Percentiles rank a stretch among this genome's conserved stretches.
These are phyloP conservation scores for Moesziomyces sp. DNA, from an alignment of 1,284 basidiomycete species.

Conservation along the genomic window DNA sequence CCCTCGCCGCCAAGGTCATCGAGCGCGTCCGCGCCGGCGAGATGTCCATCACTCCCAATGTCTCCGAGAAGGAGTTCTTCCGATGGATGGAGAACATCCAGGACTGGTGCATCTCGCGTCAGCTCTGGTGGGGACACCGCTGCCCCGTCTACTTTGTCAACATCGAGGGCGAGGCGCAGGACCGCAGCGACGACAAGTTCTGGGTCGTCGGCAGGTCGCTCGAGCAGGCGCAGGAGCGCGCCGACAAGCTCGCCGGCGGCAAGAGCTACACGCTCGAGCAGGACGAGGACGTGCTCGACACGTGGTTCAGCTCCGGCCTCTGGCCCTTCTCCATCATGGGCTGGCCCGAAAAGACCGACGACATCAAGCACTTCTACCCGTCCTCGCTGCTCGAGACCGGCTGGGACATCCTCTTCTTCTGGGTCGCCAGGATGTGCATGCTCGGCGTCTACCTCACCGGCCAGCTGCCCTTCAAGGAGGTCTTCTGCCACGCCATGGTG, in stretches of 20 bases:
- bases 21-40: conserved; percentile 78
- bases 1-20: conserved; percentile 77
- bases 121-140: conserved; percentile 99
- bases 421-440: conserved; percentile 98
- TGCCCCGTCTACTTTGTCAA: conserved; percentile 93
- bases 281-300: conserved; percentile 97
- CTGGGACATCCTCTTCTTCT: conserved; percentile 99
- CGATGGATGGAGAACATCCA: conserved; percentile 95
- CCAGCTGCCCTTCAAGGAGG: conserved; percentile 93
- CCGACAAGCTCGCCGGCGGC: conserved; percentile 78
- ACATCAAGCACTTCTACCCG: conserved; percentile 79
- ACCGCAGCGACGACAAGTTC: conserved; percentile 68
- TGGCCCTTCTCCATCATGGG: conserved; percentile 99
- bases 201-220: conserved; percentile 87
- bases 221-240: conserved; percentile 84
- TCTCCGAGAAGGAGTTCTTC: conserved; percentile 93
- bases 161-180: conserved; percentile 81
- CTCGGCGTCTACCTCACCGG: conserved; percentile 90
- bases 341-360: conserved; percentile 79
- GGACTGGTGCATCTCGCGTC: conserved; percentile 99
- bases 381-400: conserved; percentile 92
- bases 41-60: conserved; percentile 78
- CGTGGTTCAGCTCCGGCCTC: conserved; percentile 97
- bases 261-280: conserved; percentile 82
- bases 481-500: conserved; percentile 99